A percentile compares a stretch with the other conserved stretches of the same genome.
Conservation (phyloP, 495 filamentous ascomycete genomes). For the Aspergillus nanangensis region DNA sequence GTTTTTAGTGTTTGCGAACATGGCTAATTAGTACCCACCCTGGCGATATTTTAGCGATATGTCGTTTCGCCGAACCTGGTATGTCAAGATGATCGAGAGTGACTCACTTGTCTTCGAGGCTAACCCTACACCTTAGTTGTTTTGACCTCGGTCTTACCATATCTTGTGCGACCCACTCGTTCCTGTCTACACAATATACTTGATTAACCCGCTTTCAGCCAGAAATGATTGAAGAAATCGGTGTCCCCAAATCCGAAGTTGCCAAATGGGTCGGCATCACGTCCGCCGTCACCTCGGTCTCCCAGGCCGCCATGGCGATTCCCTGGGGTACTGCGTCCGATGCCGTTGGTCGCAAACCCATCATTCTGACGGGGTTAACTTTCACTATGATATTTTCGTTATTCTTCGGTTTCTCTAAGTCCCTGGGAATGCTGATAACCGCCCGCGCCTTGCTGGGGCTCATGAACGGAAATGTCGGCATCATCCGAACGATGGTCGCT, state of each 20-base stretch:
- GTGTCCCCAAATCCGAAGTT: slow-evolving; percentile 65
- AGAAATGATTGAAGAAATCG: slow-evolving; percentile 81
- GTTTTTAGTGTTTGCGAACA: neutral
- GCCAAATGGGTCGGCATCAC: slow-evolving; percentile 75
- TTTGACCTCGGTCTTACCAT: slow-evolving; percentile 81
- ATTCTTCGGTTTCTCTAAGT: slow-evolving; percentile 73
- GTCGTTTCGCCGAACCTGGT: slow-evolving; percentile 79
- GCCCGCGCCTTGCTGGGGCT: slow-evolving; percentile 65
- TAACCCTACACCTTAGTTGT: slow-evolving; percentile 43
- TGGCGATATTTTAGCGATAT: slow-evolving; percentile 39
- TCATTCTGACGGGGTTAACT: slow-evolving; percentile 63
- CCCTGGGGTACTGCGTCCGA: slow-evolving; percentile 79
- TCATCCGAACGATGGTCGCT: slow-evolving; percentile 75
- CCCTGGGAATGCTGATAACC: slow-evolving; percentile 64
- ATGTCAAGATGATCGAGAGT: slow-evolving; percentile 13
- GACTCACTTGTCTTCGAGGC: neutral
- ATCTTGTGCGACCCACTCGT: slow-evolving; percentile 48
- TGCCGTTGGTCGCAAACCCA: slow-evolving; percentile 66
- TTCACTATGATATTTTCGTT: slow-evolving; percentile 71
- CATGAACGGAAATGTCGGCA: slow-evolving; percentile 74
- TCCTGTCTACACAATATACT: neutral
- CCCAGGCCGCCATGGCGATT: slow-evolving; percentile 68
- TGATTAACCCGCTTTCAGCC: slow-evolving; percentile 34
- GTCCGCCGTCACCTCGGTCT: slow-evolving; percentile 66
- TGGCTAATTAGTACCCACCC: neutral